Conservation (phyloP, 225 moss, liverwort and hornwort species). For the Physcomitrium patens region DNA sequence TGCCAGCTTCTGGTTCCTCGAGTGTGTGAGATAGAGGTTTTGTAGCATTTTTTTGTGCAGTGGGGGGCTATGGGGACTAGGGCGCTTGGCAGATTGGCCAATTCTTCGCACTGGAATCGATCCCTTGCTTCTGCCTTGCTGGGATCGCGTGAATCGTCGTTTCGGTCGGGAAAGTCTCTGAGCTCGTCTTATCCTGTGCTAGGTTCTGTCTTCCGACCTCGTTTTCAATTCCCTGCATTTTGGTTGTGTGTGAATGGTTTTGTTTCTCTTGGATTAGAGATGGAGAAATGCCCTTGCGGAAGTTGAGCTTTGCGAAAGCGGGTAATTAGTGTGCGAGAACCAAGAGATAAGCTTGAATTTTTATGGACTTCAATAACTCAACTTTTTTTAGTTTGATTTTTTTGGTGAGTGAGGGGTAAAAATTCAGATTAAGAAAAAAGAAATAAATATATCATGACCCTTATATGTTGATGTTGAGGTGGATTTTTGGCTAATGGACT, state of each 20-base stretch:
- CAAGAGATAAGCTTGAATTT: constrained; percentile 1
- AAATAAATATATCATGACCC: neutral
- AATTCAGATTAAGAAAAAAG: too few relatives aligned
- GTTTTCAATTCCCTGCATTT: neutral
- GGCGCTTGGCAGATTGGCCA: constrained; percentile 20
- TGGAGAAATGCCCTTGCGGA: neutral
- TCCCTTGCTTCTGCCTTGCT: constrained; percentile 16
- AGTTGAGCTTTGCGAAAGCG: constrained; percentile 2
- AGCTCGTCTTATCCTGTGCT: constrained; percentile 26
- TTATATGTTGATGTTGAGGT: constrained; percentile 12
- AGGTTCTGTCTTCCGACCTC: constrained; percentile 23
- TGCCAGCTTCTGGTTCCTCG: neutral
- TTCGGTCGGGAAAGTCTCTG: neutral
- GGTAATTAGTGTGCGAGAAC: neutral
- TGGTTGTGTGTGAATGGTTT: neutral
- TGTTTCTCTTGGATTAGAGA: neutral
- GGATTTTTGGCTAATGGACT: neutral
- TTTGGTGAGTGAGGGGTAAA: neutral
- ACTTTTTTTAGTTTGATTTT: neutral
- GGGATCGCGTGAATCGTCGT: constrained; percentile 21
- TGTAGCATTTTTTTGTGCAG: neutral
- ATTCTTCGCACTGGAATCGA: constrained; percentile 32
- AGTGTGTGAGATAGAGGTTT: neutral
- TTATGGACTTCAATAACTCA: neutral
- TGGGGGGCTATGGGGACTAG: constrained; percentile 37